Percentiles rank a stretch among this genome's conserved stretches.
Evolutionary conservation across 169 alveolate species (phyloP).

Genomic region (Plasmodium adleri): DNA sequence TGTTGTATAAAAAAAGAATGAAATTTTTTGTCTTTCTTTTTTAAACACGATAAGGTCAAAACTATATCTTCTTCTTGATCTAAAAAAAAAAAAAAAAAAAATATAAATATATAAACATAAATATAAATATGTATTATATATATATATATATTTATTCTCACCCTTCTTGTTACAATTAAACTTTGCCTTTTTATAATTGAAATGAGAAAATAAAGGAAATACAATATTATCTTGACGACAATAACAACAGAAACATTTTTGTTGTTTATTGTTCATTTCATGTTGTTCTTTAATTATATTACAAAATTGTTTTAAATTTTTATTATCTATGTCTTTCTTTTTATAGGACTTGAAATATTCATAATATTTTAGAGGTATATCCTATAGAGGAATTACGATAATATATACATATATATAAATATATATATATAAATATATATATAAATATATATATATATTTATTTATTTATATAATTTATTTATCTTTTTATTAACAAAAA

Average conservation of each 20-base stretch:
- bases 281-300: conserved; percentile 19
- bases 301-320: conserved; percentile 48
- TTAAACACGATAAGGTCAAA: conserved; percentile 41
- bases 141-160: neutral
- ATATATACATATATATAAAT: neutral
- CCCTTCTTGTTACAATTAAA: conserved; percentile 22
- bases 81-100: neutral
- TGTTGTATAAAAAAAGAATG: conserved; percentile 39
- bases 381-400: conserved; percentile 3
- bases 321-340: conserved; percentile 19
- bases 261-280: conserved; percentile 9
- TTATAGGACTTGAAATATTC: conserved; percentile 25
- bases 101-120: neutral
- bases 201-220: conserved; percentile 40
- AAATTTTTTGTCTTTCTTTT: conserved; percentile 23
- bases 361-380: conserved; percentile 25
- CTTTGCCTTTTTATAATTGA: conserved; percentile 31
- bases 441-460: neutral
- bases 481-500: conserved; percentile 20
- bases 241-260: conserved; percentile 53
- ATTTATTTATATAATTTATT: conserved; percentile 5
- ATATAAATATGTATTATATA: neutral
- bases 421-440: neutral
- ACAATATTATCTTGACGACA: conserved; percentile 7
- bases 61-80: conserved; percentile 4